A percentile compares a stretch with the other conserved stretches of the same genome.
Evolutionary conservation across 2,329 filamentous ascomycete genomes (phyloP).

Genomic region (Zasmidium cellare): DNA sequence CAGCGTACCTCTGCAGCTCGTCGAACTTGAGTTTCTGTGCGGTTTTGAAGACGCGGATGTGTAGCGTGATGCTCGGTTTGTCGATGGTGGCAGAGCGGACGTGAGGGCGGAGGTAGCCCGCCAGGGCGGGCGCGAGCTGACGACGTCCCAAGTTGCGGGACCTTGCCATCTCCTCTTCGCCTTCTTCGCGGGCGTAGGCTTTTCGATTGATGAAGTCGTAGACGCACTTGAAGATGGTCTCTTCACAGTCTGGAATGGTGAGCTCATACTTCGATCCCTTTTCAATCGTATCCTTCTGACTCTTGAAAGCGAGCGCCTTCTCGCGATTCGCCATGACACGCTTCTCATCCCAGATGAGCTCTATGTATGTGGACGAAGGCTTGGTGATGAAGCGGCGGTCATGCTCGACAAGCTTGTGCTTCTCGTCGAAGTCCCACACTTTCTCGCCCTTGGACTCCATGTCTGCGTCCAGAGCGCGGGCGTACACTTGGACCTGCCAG

Average conservation of each 20-base stretch:
- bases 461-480: conserved; percentile 35
- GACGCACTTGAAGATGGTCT: conserved; percentile 36
- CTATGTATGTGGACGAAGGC: conserved; percentile 36
- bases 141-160: neutral
- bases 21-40: conserved; percentile 37
- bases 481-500: conserved; percentile 33
- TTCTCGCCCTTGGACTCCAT: conserved; percentile 37
- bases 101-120: neutral
- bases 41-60: conserved; percentile 36
- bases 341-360: conserved; percentile 39
- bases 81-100: neutral
- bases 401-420: conserved; percentile 32
- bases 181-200: neutral
- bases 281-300: conserved; percentile 34
- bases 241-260: conserved; percentile 32
- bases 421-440: conserved; percentile 35
- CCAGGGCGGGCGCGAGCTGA: neutral
- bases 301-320: conserved; percentile 32
- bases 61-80: conserved; percentile 20
- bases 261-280: conserved; percentile 34
- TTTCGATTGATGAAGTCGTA: conserved; percentile 33
- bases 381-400: conserved; percentile 28
- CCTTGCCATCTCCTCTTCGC: neutral
- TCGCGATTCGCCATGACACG: conserved; percentile 34
- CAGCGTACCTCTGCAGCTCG: conserved; percentile 37